Conservation (phyloP, 208 protist species). For the Trypanosoma rangeli region DNA sequence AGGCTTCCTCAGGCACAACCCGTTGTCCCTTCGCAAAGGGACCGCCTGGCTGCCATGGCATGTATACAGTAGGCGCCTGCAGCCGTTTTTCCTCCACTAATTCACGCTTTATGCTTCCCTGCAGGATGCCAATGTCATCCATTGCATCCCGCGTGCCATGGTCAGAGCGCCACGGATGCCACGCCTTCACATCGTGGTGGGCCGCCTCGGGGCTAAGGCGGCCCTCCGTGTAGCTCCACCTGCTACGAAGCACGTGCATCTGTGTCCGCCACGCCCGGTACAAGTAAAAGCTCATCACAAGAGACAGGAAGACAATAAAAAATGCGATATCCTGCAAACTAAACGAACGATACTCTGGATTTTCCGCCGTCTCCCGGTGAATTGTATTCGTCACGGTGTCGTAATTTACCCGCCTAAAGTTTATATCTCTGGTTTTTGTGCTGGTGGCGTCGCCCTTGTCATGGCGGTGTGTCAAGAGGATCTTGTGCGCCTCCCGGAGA, state of each 20-base stretch:
- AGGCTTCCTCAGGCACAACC: not conserved
- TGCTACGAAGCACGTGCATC: constrained; percentile 53
- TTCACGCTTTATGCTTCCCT: constrained; percentile 66
- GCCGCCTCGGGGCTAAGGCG: constrained; percentile 37
- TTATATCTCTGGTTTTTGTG: constrained; percentile 41
- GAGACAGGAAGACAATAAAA: constrained; percentile 56
- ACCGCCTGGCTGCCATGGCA: constrained; percentile 78
- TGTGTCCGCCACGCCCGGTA: constrained; percentile 68
- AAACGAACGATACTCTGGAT: constrained; percentile 73
- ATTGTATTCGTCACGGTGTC: constrained; percentile 81
- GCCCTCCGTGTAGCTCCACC: constrained; percentile 85
- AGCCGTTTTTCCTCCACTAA: constrained; percentile 64
- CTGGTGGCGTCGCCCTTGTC: constrained; percentile 49
- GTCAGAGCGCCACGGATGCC: constrained; percentile 84
- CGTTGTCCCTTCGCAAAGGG: constrained; percentile 50
- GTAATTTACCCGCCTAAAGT: constrained; percentile 82
- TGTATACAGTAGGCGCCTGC: constrained; percentile 61
- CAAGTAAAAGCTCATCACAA: constrained; percentile 54
- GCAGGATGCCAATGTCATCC: constrained; percentile 77
- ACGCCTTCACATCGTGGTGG: constrained; percentile 39
- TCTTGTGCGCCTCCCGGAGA: constrained; percentile 84
- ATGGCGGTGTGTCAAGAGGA: constrained; percentile 77
- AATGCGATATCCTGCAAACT: constrained; percentile 61
- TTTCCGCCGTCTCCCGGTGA: constrained; percentile 71
- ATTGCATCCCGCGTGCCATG: constrained; percentile 59